phyloP scores from a whole-genome alignment of 1,139 yeast genomes.

The Nadsonia starkeyi-henricii region DNA sequence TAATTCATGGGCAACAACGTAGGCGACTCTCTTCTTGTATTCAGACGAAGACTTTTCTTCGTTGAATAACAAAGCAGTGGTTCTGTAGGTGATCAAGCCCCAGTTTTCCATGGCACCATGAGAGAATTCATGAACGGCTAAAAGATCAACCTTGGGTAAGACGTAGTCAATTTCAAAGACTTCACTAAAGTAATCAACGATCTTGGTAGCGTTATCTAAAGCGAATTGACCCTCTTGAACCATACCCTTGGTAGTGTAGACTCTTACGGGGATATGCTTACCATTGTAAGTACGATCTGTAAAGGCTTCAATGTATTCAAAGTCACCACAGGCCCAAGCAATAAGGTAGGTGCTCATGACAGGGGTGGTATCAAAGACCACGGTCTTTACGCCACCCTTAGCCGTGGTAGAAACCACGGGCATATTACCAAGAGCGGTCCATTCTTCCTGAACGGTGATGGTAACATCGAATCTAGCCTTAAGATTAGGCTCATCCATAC shows the following conservation, averaged over 20 bases:
- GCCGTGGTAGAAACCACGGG: constrained; percentile 42
- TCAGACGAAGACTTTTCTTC: constrained; percentile 41
- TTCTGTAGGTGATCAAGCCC: constrained; percentile 62
- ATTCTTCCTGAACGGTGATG: constrained; percentile 42
- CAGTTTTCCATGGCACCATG: constrained; percentile 81
- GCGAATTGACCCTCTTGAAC: constrained; percentile 49
- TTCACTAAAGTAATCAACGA: constrained; percentile 50
- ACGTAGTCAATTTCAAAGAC: constrained; percentile 57
- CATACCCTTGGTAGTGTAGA: constrained; percentile 61
- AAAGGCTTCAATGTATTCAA: constrained; percentile 48
- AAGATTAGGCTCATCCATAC: constrained; percentile 75
- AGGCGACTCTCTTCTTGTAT: constrained; percentile 56
- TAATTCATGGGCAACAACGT: constrained; percentile 66
- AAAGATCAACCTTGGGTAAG: constrained; percentile 57
- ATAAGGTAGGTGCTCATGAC: constrained; percentile 62
- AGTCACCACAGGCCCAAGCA: constrained; percentile 69
- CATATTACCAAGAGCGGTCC: constrained; percentile 71
- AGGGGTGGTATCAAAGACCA: constrained; percentile 45
- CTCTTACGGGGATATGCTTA: constrained; percentile 50
- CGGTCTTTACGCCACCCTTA: constrained; percentile 27
- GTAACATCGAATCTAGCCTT: constrained; percentile 67
- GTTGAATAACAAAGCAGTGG: constrained; percentile 52
- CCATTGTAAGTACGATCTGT: constrained; percentile 28
- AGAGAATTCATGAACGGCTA: constrained; percentile 62
- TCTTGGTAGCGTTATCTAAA: constrained; percentile 51